A percentile compares a stretch with the other conserved stretches of the same genome.
Evolutionary conservation across 495 filamentous ascomycete genomes (phyloP).

Genomic region (Amorphotheca resinae): DNA sequence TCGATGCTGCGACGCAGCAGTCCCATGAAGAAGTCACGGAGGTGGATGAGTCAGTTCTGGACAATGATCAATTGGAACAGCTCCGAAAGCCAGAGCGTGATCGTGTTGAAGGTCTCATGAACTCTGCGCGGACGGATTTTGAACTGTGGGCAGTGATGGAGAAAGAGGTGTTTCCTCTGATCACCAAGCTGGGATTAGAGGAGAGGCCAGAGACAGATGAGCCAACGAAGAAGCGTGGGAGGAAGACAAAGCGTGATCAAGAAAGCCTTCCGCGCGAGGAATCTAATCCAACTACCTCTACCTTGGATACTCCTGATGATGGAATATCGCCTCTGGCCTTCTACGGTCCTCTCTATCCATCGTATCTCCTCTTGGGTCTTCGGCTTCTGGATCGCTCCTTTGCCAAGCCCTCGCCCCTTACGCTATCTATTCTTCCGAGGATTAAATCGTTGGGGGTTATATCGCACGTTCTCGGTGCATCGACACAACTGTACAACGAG

Average conservation of each 20-base stretch:
- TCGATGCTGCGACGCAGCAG: neutral
- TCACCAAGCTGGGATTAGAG: conserved; percentile 29
- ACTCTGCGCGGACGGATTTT: conserved; percentile 42
- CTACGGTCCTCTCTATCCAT: conserved; percentile 55
- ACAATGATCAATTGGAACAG: conserved; percentile 23
- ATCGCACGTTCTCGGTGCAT: conserved; percentile 62
- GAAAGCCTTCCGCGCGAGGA: conserved; percentile 7
- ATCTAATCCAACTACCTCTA: neutral
- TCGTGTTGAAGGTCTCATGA: conserved; percentile 37
- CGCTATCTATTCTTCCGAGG: conserved; percentile 49
- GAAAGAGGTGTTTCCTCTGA: conserved; percentile 53
- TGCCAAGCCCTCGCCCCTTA: conserved; percentile 43
- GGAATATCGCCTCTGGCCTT: conserved; percentile 22
- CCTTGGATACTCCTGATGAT: neutral
- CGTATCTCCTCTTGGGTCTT: conserved; percentile 49
- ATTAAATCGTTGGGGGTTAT: conserved; percentile 58
- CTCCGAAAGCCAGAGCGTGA: conserved; percentile 27
- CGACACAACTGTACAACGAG: conserved; percentile 63
- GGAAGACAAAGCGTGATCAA: conserved; percentile 17
- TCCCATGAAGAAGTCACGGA: neutral
- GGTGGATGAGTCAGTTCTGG: conserved; percentile 1
- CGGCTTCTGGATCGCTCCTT: conserved; percentile 50
- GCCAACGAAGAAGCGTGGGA: conserved; percentile 3
- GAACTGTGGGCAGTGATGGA: conserved; percentile 63
- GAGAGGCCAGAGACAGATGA: neutral